These are phyloP conservation scores for Psilocybe azurescens DNA, from an alignment of 768 basidiomycete species.

Conservation along the genomic window DNA sequence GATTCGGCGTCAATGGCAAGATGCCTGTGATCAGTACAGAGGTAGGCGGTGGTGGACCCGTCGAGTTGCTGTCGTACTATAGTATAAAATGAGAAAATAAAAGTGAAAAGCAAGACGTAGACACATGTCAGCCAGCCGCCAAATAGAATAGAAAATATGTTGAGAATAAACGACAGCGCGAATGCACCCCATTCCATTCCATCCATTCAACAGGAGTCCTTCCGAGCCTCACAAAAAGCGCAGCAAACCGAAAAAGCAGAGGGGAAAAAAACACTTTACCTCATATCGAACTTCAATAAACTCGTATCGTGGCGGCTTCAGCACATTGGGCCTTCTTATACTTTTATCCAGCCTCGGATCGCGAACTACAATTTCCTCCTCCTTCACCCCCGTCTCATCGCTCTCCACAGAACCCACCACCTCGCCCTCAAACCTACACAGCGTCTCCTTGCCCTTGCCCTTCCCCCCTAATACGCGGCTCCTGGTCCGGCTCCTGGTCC, in stretches of 20 bases:
- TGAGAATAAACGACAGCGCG: not conserved
- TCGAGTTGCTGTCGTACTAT: constrained; percentile 80
- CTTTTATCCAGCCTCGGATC: constrained; percentile 63
- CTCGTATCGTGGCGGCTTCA: constrained; percentile 31
- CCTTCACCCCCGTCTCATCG: constrained; percentile 31
- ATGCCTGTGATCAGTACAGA: constrained; percentile 76
- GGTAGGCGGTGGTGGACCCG: constrained; percentile 73
- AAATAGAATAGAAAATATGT: too few relatives aligned
- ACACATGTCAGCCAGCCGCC: too few relatives aligned
- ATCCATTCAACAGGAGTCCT: not conserved
- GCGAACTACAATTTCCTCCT: constrained; percentile 41
- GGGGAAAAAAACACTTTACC: constrained; percentile 42
- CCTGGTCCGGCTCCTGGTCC: constrained; percentile 11
- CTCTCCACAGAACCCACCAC: constrained; percentile 22
- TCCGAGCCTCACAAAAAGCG: not conserved
- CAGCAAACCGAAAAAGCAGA: not conserved
- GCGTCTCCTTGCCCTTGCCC: constrained; percentile 64
- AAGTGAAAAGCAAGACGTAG: not conserved
- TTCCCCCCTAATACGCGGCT: constrained; percentile 63
- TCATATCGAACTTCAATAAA: constrained; percentile 59
- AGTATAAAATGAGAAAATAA: constrained; percentile 3
- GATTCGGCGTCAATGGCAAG: constrained; percentile 71
- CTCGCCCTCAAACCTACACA: constrained; percentile 58
- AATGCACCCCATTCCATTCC: not conserved
- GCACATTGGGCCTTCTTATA: constrained; percentile 25